These are phyloP conservation scores for Ophiostoma populinum DNA, from an alignment of 2,329 filamentous ascomycete genomes.

Conservation along the genomic window DNA sequence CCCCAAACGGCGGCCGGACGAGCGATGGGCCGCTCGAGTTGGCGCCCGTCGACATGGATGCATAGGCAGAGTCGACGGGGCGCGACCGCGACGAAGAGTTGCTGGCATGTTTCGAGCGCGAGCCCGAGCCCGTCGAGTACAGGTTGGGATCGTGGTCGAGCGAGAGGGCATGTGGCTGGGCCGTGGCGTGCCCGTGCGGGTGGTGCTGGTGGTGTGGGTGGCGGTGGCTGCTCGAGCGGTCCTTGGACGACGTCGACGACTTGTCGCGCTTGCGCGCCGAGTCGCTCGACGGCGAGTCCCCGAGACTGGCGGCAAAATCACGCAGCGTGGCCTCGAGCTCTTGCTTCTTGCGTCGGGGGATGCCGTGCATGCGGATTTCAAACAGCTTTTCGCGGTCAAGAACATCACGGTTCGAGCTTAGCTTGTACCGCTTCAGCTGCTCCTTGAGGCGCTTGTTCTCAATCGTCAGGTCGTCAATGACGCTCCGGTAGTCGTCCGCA, in stretches of 20 bases:
- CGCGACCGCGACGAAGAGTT: conserved; percentile 34
- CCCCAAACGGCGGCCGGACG: conserved; percentile 20
- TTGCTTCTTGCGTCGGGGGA: conserved; percentile 54
- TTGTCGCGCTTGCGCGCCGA: conserved; percentile 25
- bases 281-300: conserved; percentile 26
- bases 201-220: conserved; percentile 15
- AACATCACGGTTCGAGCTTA: conserved; percentile 40
- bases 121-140: conserved; percentile 25
- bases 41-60: conserved; percentile 43
- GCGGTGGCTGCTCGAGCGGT: conserved; percentile 12
- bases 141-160: conserved; percentile 8
- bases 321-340: conserved; percentile 59
- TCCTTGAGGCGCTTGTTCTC: conserved; percentile 67
- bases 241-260: conserved; percentile 15
- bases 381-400: conserved; percentile 64
- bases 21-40: conserved; percentile 26
- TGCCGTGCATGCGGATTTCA: conserved; percentile 61
- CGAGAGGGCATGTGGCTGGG: not conserved
- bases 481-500: conserved; percentile 59
- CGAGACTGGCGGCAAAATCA: conserved; percentile 48
- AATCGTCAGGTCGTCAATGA: conserved; percentile 76
- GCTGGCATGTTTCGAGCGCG: conserved; percentile 33
- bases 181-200: not conserved
- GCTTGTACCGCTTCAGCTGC: conserved; percentile 53
- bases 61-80: conserved; percentile 46